A percentile compares a stretch with the other conserved stretches of the same genome.
phyloP scores from a whole-genome alignment of 768 basidiomycete species.

The Asterophora parasitica region DNA sequence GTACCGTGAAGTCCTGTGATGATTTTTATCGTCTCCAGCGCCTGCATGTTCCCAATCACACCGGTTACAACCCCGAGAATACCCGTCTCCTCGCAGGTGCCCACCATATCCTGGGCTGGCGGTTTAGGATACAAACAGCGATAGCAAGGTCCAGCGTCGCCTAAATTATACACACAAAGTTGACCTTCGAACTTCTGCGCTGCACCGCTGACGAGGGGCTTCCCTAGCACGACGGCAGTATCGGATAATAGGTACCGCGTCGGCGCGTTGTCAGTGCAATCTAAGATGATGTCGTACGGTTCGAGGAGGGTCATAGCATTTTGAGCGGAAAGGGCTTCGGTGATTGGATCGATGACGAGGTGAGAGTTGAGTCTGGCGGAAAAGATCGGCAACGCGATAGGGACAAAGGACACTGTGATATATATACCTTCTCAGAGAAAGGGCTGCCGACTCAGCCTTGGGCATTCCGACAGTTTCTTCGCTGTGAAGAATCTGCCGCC shows the following conservation, averaged over 20 bases:
- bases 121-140: conserved; percentile 88
- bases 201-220: conserved; percentile 51
- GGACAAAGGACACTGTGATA: not conserved
- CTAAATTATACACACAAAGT: conserved; percentile 70
- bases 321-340: conserved; percentile 45
- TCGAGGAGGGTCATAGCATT: conserved; percentile 51
- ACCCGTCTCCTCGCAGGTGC: conserved; percentile 85
- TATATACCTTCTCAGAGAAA: conserved; percentile 57
- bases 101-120: conserved; percentile 55
- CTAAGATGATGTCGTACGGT: conserved; percentile 29
- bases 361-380: conserved; percentile 66
- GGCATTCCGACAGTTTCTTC: conserved; percentile 67
- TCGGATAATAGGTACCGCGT: conserved; percentile 94
- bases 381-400: conserved; percentile 1
- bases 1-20: conserved; percentile 22
- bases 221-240: conserved; percentile 66
- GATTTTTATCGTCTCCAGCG: conserved; percentile 76
- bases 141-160: conserved; percentile 78
- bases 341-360: conserved; percentile 53
- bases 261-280: conserved; percentile 62
- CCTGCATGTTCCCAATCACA: conserved; percentile 85
- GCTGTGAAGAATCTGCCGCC: conserved; percentile 82
- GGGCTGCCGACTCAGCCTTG: conserved; percentile 81
- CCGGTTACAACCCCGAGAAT: conserved; percentile 89
- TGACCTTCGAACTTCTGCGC: conserved; percentile 86